These are phyloP conservation scores for Verruconis gallopava DNA, from an alignment of 2,329 filamentous ascomycete genomes.

Conservation along the genomic window DNA sequence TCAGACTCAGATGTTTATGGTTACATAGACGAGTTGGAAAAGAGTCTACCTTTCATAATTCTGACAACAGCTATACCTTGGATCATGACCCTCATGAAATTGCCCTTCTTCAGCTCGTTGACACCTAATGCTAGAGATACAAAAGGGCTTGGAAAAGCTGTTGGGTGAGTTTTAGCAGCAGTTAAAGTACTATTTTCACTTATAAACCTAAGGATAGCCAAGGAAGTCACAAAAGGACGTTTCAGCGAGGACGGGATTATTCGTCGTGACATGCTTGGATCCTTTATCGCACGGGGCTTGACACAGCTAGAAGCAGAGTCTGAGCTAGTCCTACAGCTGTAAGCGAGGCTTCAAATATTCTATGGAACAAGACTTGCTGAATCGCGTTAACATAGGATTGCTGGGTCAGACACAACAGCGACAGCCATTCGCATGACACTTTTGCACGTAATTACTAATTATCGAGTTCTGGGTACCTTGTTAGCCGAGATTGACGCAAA, in stretches of 20 bases:
- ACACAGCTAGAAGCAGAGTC: slow-evolving; percentile 29
- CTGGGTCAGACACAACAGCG: slow-evolving; percentile 46
- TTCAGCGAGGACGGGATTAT: not conserved
- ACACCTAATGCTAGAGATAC: not conserved
- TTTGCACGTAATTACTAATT: slow-evolving; percentile 39
- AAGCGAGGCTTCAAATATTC: not conserved
- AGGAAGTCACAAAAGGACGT: not conserved
- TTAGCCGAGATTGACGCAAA: slow-evolving; percentile 33
- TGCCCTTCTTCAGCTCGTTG: not conserved
- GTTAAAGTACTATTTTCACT: not conserved
- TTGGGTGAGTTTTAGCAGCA: slow-evolving; percentile 1
- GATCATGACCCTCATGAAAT: not conserved
- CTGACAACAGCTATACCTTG: not conserved
- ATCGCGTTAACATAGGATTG: slow-evolving; percentile 24
- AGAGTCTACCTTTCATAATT: not conserved
- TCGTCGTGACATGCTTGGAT: slow-evolving; percentile 39
- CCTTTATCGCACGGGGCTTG: slow-evolving; percentile 36
- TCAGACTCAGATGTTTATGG: slow-evolving; percentile 35
- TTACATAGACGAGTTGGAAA: slow-evolving; percentile 20
- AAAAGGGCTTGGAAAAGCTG: not conserved
- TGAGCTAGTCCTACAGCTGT: slow-evolving; percentile 32
- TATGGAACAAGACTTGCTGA: not conserved
- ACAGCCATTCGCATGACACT: slow-evolving; percentile 41
- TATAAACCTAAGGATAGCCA: too few relatives aligned
- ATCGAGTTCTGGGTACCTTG: slow-evolving; percentile 33